Percentiles rank a stretch among this genome's conserved stretches.
Evolutionary conservation across 495 filamentous ascomycete species (phyloP).

Genomic region (Elasticomyces elasticus): DNA sequence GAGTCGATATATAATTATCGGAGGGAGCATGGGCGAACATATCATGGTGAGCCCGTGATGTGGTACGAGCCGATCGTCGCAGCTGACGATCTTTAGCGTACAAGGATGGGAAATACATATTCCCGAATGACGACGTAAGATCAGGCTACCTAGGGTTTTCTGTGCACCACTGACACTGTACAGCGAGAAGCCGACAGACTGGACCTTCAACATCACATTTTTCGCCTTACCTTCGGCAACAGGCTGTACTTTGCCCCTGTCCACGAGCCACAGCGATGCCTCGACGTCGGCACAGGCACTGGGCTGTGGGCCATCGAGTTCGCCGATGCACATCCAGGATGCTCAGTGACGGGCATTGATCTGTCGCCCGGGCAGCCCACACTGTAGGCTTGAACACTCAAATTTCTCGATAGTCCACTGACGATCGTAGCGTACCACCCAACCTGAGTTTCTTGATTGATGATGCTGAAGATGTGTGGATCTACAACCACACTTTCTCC

Average conservation of each 20-base stretch:
- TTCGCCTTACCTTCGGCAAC: conserved; percentile 42
- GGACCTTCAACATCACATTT: conserved; percentile 57
- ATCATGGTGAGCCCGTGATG: conserved; percentile 21
- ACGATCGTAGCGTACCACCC: conserved; percentile 34
- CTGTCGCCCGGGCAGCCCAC: conserved; percentile 44
- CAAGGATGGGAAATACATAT: conserved; percentile 32
- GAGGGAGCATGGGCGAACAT: conserved; percentile 26
- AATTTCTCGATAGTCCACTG: neutral
- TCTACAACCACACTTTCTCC: conserved; percentile 41
- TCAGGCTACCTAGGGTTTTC: neutral
- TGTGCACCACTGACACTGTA: neutral
- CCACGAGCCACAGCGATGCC: conserved; percentile 25
- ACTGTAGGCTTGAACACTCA: conserved; percentile 27
- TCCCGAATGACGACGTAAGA: conserved; percentile 43
- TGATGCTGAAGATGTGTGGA: conserved; percentile 47
- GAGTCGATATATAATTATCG: conserved; percentile 26
- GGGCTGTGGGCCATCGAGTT: conserved; percentile 34
- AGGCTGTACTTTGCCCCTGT: conserved; percentile 45
- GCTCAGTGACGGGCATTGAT: conserved; percentile 38
- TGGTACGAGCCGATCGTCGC: no score
- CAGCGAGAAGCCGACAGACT: conserved; percentile 22
- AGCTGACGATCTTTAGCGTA: conserved; percentile 17
- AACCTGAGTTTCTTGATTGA: conserved; percentile 47
- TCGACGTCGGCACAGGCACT: conserved; percentile 33
- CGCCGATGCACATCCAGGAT: conserved; percentile 14